A percentile compares a stretch with the other conserved stretches of the same genome.
These are phyloP conservation scores for Vararia minispora DNA, from an alignment of 768 basidiomycete species.

Conservation along the genomic window DNA sequence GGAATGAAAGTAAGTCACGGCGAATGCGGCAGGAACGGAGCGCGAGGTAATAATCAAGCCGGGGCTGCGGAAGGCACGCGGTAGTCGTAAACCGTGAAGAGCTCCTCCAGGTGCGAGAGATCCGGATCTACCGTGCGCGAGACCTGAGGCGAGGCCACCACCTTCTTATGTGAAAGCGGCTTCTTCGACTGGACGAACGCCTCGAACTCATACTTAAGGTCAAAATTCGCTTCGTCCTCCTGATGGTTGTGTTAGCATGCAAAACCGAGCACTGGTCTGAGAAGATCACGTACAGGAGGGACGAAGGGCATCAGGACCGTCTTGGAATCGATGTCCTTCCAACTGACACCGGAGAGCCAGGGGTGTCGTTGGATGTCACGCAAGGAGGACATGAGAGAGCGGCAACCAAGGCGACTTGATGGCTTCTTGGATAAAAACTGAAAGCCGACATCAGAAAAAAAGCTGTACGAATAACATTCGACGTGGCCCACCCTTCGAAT, in stretches of 20 bases:
- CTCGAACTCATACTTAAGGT: slow-evolving; percentile 93
- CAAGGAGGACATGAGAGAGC: slow-evolving; percentile 53
- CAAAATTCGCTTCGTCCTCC: slow-evolving; percentile 96
- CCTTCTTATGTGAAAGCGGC: slow-evolving; percentile 92
- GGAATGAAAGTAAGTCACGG: no score
- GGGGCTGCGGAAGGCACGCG: no score
- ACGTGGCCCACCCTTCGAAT: no score
- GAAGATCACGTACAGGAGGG: slow-evolving; percentile 64
- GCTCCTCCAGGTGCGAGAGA: slow-evolving; percentile 85
- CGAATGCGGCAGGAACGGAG: no score
- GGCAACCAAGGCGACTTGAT: slow-evolving; percentile 71
- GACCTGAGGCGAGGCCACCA: slow-evolving; percentile 77
- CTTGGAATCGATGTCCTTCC: slow-evolving; percentile 67
- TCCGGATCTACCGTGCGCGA: slow-evolving; percentile 90
- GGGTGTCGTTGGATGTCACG: slow-evolving; percentile 72
- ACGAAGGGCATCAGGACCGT: slow-evolving; percentile 72
- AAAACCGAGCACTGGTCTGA: no score
- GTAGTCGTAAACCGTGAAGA: slow-evolving; percentile 94
- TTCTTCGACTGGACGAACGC: slow-evolving; percentile 97
- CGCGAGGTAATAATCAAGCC: no score
- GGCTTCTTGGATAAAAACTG: slow-evolving; percentile 84
- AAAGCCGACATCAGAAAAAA: slow-evolving; percentile 11
- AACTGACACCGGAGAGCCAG: slow-evolving; percentile 79
- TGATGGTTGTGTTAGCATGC: slow-evolving; percentile 25
- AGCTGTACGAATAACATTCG: no score